These are phyloP conservation scores for Silene coronaria DNA, from an alignment of 179 eudicot genomes.

Conservation along the genomic window DNA sequence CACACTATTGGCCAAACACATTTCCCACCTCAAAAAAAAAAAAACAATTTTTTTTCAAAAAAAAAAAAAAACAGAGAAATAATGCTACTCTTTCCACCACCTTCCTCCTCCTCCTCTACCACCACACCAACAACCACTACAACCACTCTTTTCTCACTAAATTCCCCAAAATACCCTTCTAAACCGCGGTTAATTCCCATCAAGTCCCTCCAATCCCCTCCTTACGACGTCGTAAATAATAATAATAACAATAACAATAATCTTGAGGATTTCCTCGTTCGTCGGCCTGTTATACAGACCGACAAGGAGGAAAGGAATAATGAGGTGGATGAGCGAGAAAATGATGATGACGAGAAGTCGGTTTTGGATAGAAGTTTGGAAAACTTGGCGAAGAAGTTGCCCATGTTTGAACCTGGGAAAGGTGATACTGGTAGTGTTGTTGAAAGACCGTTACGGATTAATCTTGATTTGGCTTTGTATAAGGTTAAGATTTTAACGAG, in stretches of 20 bases:
- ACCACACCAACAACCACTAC: conserved; percentile 23
- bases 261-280: conserved; percentile 46
- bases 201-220: conserved; percentile 32
- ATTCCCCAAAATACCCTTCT: conserved; percentile 24
- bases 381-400: conserved; percentile 65
- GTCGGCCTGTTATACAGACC: conserved; percentile 54
- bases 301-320: conserved; percentile 28
- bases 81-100: conserved; percentile 32
- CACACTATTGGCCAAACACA: neutral
- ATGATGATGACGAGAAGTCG: conserved; percentile 22
- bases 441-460: conserved; percentile 53
- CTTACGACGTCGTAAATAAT: conserved; percentile 14
- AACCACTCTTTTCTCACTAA: conserved; percentile 15
- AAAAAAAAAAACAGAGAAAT: neutral
- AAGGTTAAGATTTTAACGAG: conserved; percentile 55
- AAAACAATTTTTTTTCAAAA: too few relatives aligned
- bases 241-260: too few relatives aligned
- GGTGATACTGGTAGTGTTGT: conserved; percentile 24
- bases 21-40: neutral
- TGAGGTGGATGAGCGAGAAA: too few relatives aligned
- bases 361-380: conserved; percentile 50
- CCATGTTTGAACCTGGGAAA: conserved; percentile 73
- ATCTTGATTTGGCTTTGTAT: conserved; percentile 81
- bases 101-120: conserved; percentile 24
- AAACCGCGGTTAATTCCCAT: conserved; percentile 22